Base-by-base conservation (phyloP, 169 alveolate genomes). In the Eimeria acervulina region DNA sequence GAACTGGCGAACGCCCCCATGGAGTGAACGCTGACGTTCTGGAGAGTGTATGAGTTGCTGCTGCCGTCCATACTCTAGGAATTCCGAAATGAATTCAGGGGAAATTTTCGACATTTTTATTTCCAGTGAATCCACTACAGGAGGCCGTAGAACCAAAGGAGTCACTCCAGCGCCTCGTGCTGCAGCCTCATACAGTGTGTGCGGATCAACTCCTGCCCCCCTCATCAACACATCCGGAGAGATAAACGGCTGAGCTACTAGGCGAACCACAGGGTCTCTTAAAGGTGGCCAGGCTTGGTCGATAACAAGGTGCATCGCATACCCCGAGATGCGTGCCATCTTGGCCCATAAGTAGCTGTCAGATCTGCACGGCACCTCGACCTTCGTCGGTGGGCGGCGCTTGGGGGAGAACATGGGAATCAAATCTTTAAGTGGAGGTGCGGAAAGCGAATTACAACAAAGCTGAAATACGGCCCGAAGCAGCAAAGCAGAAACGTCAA, bases 331-430 rank as follows among this genome's bases (percentile, higher is more conserved):
- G 80, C 93, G 93, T 38, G 93, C 93, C 93, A 85, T 85, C 28
- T 85, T 85, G 52, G 93, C 93, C 93, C 93, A 85, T 36, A 85
- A 51, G 36, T 85, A 85, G 93, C 93, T 55, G 78, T 85, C 93
- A 21, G 93, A 52, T 47, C 93, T 85, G 93, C 93, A 33, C 15
- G 93, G 93, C 78, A 85, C 80, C 12, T 85, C 93, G 36, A 5
- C 61, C 38, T n/a, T 55, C 7, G 93, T 17, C 23, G 80, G 28
- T 28, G 74, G 80, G 2, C 80, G 78, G n/a, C 93, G 55, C 23
- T 85, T 36, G 28, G 93, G 93, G 31, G 93, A 52, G 44, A 85
- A 85, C 78, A 85, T 23, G 12, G 76, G 47, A 19, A 85, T 85
- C 80, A 85, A 59, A 17, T 85, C 93, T 33, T 55, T 85, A 10